Conservation (phyloP, 1,284 basidiomycete genomes). For the Irpex lacteus region DNA sequence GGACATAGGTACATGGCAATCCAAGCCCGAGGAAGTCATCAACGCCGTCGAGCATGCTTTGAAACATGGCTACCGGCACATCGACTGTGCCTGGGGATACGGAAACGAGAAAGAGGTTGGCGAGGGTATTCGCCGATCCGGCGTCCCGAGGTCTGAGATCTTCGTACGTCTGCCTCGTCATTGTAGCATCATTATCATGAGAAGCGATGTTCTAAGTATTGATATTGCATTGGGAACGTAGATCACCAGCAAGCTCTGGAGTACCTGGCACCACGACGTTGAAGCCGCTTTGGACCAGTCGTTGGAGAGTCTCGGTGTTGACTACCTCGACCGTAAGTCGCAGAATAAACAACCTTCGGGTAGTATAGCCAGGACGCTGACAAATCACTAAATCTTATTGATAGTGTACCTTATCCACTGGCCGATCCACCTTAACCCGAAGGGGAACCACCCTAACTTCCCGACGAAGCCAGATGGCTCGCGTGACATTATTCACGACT, state of each 20-base stretch:
- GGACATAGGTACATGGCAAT: conserved; percentile 73
- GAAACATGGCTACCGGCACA: conserved; percentile 76
- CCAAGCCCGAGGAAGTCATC: conserved; percentile 67
- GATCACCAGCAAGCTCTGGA: conserved; percentile 73
- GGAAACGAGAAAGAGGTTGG: conserved; percentile 86
- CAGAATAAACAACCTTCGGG: not conserved
- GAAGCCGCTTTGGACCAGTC: conserved; percentile 73
- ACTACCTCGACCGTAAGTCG: conserved; percentile 72
- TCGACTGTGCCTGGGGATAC: conserved; percentile 77
- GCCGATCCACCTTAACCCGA: conserved; percentile 75
- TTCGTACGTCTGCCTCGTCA: conserved; percentile 53
- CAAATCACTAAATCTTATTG: not conserved
- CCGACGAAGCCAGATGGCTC: conserved; percentile 67
- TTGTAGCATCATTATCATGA: not conserved
- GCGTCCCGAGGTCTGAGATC: conserved; percentile 76
- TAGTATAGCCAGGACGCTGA: too few relatives aligned
- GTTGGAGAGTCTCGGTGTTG: conserved; percentile 67
- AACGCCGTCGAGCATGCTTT: conserved; percentile 72
- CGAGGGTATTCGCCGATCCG: conserved; percentile 75
- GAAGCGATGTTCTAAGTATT: not conserved
- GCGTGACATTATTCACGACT: conserved; percentile 64
- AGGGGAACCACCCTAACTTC: conserved; percentile 71
- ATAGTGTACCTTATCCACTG: conserved; percentile 82
- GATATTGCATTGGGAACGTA: conserved; percentile 20
- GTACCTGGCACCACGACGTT: conserved; percentile 72